phyloP scores from a whole-genome alignment of 2,329 filamentous ascomycete species.

The Nigrograna mackinnonii region DNA sequence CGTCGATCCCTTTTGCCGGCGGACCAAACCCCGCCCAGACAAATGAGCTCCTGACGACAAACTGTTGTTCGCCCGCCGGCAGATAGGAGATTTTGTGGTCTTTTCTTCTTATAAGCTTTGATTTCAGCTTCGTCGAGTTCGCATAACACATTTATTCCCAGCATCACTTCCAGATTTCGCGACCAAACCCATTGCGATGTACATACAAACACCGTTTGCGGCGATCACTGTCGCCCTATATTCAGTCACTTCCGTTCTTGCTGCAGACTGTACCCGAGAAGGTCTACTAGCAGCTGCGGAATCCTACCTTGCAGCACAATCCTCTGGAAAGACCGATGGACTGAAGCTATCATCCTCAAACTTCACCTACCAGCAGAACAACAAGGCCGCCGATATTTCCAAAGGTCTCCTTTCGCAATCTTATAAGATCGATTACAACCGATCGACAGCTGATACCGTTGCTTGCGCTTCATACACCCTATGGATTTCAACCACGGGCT shows the following conservation, averaged over 20 bases:
- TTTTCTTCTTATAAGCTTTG: too few species aligned
- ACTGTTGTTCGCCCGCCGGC: too few species aligned
- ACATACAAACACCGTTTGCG: not conserved
- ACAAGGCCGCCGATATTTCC: conserved; percentile 25
- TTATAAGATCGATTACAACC: conserved; percentile 26
- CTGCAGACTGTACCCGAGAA: conserved; percentile 27
- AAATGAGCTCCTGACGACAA: too few species aligned
- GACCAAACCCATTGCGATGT: too few species aligned
- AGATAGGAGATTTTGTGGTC: too few species aligned
- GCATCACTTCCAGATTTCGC: too few species aligned
- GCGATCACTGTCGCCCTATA: not conserved
- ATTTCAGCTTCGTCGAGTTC: too few species aligned
- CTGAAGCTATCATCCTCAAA: conserved; percentile 22
- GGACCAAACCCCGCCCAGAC: too few species aligned
- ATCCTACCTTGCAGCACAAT: conserved; percentile 27
- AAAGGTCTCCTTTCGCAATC: conserved; percentile 20
- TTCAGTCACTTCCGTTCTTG: not conserved
- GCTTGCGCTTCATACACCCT: conserved; percentile 33
- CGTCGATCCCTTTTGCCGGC: too few species aligned
- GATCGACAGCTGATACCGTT: conserved; percentile 25
- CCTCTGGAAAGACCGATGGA: conserved; percentile 14
- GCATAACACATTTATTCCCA: too few species aligned
- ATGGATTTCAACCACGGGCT: conserved; percentile 25
- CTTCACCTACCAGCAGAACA: conserved; percentile 35
- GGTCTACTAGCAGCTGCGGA: conserved; percentile 26